Base-by-base conservation (phyloP, 75 land plant species). In the Sequoiadendron giganteum region DNA sequence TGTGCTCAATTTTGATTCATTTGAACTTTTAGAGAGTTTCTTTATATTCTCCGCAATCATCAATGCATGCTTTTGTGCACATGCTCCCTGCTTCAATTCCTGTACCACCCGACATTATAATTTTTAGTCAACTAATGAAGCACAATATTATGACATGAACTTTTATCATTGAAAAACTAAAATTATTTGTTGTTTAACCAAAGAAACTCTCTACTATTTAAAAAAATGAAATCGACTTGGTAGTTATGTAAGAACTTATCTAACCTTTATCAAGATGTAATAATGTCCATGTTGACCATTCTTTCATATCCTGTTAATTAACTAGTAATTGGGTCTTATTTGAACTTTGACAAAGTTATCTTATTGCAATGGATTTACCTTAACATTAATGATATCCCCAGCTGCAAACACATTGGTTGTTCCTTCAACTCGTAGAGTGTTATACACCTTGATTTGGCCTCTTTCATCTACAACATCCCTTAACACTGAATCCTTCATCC, bases 31-130 rank as follows among this genome's bases (percentile, higher is more conserved):
- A 19, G 89, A 78, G 65, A 97, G 82, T 88, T 88, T 32, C 68
- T 90, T 93, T 43, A 97, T 84, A 90, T 95, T 97, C 90, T 94
- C 91, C 2, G 91, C 92, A 1, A 90, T 86, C 54, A 97, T 93
- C 14, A 0, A 10, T 18, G 95, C 97, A 88, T 97, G 98, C 78
- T 80, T 89, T 45, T 87, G 87, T 11, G 97, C 97, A 36, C 89
- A 88, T 77, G 86, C 94, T 30, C 98, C 98, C 88, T 96, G 96
- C 87, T 96, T 95, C 42, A 93, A 88, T 93, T 95, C 98, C 98
- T 96, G 89, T 70, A 90, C 75, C 32, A 30, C 87, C 48, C 43
- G 15, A 54, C 3, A 54, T 14, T 54, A 2, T 14, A 54, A 54
- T 0, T 49, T 49, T 42, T 42, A 1, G 43, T 42, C 43, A 42